Evolutionary conservation across 2,329 filamentous ascomycete species (phyloP).

Genomic region (Diplodia intermedia): DNA sequence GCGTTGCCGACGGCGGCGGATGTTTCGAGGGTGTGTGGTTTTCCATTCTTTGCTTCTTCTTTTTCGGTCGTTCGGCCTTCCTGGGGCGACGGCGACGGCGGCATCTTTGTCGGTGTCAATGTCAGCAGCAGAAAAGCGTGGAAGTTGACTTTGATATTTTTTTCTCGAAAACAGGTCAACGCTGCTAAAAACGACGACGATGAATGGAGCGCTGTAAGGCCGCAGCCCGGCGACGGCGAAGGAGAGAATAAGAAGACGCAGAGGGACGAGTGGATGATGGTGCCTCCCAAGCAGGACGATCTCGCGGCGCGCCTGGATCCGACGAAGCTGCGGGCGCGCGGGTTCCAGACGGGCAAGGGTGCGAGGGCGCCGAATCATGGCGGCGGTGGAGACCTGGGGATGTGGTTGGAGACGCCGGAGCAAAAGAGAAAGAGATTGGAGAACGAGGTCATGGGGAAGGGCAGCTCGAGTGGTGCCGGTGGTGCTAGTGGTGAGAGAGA

Average conservation of each 20-base stretch:
- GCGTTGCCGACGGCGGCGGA: constrained; percentile 46
- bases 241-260: constrained; percentile 57
- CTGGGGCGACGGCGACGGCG: too few species aligned
- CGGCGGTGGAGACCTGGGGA: constrained; percentile 59
- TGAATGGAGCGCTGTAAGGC: constrained; percentile 26
- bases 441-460: constrained; percentile 81
- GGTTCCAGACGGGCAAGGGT: constrained; percentile 76
- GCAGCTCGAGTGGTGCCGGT: constrained; percentile 47
- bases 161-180: not conserved
- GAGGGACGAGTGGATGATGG: constrained; percentile 73
- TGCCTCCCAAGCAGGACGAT: constrained; percentile 58
- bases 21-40: constrained; percentile 36
- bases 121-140: not conserved
- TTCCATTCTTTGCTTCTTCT: too few species aligned
- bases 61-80: not conserved
- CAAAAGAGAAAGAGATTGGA: constrained; percentile 82
- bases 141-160: not conserved
- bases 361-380: constrained; percentile 53
- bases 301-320: constrained; percentile 73
- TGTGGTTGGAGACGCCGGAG: constrained; percentile 93
- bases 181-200: constrained; percentile 25
- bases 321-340: constrained; percentile 79
- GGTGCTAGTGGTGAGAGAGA: constrained; percentile 39
- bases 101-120: too few species aligned
- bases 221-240: constrained; percentile 3